Percentiles rank a stretch among this genome's conserved stretches.
These are phyloP conservation scores for Dryas alaskensis DNA, from an alignment of 306 rosid species.

Conservation along the genomic window DNA sequence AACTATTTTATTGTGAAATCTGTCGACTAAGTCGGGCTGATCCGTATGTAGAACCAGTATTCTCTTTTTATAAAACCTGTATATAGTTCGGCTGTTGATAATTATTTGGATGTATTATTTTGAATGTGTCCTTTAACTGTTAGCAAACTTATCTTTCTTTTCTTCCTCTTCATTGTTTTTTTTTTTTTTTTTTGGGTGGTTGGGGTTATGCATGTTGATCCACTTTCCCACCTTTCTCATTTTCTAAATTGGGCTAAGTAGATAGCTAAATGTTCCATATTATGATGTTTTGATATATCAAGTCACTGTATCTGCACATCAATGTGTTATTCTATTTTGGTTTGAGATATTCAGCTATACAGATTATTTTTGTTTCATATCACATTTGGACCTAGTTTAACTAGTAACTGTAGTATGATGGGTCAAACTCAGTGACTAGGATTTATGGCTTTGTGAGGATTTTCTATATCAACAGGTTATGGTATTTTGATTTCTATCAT, in stretches of 20 bases:
- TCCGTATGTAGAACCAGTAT: constrained; percentile 60
- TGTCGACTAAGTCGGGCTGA: constrained; percentile 97
- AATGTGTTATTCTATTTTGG: background rate
- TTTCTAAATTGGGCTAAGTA: background rate
- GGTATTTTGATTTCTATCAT: background rate
- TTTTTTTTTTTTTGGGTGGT: background rate
- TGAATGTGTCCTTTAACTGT: background rate
- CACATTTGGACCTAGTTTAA: background rate
- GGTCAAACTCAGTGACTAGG: background rate
- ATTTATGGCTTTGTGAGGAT: background rate
- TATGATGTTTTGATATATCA: background rate
- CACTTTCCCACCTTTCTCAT: background rate
- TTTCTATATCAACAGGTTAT: background rate
- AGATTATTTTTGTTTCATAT: background rate
- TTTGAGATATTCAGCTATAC: background rate
- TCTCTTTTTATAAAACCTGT: constrained; percentile 2
- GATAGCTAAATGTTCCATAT: background rate
- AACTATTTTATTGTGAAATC: constrained; percentile 74
- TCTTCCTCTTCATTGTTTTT: background rate
- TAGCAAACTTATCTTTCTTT: background rate
- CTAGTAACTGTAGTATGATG: background rate
- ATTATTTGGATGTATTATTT: background rate
- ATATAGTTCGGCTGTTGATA: background rate
- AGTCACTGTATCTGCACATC: background rate
- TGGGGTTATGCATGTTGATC: background rate